Conservation (phyloP, 1,284 basidiomycete genomes). For the Ustilago lituana region DNA sequence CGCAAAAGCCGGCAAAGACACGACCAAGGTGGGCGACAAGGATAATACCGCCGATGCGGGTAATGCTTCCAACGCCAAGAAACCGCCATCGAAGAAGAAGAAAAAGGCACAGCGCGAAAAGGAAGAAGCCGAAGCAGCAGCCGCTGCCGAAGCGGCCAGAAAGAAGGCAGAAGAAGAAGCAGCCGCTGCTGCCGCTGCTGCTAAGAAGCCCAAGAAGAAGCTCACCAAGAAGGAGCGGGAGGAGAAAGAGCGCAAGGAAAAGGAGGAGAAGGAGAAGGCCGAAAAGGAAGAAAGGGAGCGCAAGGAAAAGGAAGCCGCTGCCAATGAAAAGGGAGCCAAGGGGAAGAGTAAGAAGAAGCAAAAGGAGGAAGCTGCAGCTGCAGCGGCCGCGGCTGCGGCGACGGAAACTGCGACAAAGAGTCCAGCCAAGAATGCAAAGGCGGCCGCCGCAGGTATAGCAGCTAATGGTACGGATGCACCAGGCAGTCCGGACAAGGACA, state of each 20-base stretch:
- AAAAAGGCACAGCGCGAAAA: conserved; percentile 54
- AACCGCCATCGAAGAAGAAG: conserved; percentile 50
- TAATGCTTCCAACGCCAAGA: conserved; percentile 30
- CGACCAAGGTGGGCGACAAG: conserved; percentile 38
- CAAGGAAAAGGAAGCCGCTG: conserved; percentile 48
- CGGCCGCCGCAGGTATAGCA: too few species aligned
- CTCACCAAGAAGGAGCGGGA: conserved; percentile 53
- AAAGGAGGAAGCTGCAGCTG: conserved; percentile 47
- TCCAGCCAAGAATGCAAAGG: conserved; percentile 20
- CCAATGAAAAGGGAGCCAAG: conserved; percentile 23
- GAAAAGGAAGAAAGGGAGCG: conserved; percentile 49
- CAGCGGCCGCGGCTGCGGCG: conserved; percentile 32
- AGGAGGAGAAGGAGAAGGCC: conserved; percentile 57
- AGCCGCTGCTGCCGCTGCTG: conserved; percentile 28
- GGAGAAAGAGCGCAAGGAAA: conserved; percentile 41
- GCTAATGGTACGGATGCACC: conserved; percentile 31
- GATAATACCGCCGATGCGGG: conserved; percentile 23
- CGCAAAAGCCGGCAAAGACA: conserved; percentile 37
- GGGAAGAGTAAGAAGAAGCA: conserved; percentile 56
- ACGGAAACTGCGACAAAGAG: conserved; percentile 20
- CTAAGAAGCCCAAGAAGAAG: conserved; percentile 53
- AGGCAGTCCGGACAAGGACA: conserved; percentile 40
- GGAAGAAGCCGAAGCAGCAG: conserved; percentile 44
- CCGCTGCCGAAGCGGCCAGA: conserved; percentile 47
- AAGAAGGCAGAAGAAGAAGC: conserved; percentile 43